Conservation (phyloP, 108 stramenopile species). For the Pseudonitzschia multistriata region DNA sequence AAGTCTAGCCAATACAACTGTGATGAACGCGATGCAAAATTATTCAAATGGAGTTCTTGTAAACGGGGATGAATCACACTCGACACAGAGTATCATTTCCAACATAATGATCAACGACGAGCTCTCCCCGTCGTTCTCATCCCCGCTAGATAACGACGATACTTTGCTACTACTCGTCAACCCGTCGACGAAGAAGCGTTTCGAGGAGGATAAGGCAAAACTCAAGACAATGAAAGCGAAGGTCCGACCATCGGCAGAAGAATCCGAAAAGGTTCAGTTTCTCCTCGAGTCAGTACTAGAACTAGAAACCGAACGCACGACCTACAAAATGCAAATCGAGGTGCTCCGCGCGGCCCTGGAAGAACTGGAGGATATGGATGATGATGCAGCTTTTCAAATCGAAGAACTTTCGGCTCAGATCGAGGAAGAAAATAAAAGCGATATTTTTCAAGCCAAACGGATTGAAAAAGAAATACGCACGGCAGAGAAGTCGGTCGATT, state of each 20-base stretch:
- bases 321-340: conserved; percentile 3
- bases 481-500: conserved; percentile 11
- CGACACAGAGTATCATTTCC: neutral
- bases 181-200: conserved; percentile 15
- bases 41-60: neutral
- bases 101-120: neutral
- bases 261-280: conserved; percentile 7
- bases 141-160: neutral
- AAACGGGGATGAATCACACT: neutral
- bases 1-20: neutral
- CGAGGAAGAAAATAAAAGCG: neutral
- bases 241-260: conserved; percentile 2
- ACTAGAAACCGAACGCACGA: conserved; percentile 18
- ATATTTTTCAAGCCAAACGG: neutral
- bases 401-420: conserved; percentile 1
- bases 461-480: neutral
- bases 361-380: conserved; percentile 23
- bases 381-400: conserved; percentile 15
- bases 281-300: conserved; percentile 3
- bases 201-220: conserved; percentile 13
- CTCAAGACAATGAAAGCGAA: conserved; percentile 22
- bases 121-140: neutral
- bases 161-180: conserved; percentile 6
- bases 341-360: conserved; percentile 21
- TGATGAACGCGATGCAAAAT: neutral